Conservation (phyloP, 352 stramenopile species). For the Globisporangium irregulare region DNA sequence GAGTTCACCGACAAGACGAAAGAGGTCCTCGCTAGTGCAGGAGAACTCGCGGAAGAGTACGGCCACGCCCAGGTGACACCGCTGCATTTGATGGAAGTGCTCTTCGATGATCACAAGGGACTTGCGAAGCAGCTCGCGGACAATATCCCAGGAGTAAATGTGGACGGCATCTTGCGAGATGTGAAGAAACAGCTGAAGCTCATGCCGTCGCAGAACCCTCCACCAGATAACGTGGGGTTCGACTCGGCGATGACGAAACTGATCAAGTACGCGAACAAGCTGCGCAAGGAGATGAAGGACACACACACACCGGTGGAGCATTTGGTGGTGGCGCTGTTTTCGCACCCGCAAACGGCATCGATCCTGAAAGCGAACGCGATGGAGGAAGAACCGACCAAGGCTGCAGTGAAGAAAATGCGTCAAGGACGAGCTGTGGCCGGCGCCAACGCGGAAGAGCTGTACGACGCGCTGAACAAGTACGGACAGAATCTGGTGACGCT, state of each 20-base stretch:
- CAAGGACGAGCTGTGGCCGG: constrained; percentile 70
- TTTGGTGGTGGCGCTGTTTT: constrained; percentile 72
- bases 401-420: constrained; percentile 55
- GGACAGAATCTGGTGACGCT: constrained; percentile 92
- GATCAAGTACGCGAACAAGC: constrained; percentile 78
- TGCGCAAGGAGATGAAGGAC: constrained; percentile 80
- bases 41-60: constrained; percentile 55
- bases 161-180: constrained; percentile 42
- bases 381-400: constrained; percentile 63
- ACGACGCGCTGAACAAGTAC: constrained; percentile 94
- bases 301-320: constrained; percentile 74
- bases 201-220: constrained; percentile 66
- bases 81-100: constrained; percentile 60
- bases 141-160: constrained; percentile 44
- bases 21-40: constrained; percentile 49
- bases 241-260: constrained; percentile 75
- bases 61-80: constrained; percentile 75
- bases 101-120: constrained; percentile 66
- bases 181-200: constrained; percentile 53
- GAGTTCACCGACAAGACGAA: constrained; percentile 83
- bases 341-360: constrained; percentile 43
- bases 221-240: constrained; percentile 54
- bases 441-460: constrained; percentile 86
- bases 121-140: constrained; percentile 52
- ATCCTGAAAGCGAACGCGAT: constrained; percentile 72